phyloP scores from a whole-genome alignment of 768 basidiomycete species.

The Kwoniella newhampshirensis region DNA sequence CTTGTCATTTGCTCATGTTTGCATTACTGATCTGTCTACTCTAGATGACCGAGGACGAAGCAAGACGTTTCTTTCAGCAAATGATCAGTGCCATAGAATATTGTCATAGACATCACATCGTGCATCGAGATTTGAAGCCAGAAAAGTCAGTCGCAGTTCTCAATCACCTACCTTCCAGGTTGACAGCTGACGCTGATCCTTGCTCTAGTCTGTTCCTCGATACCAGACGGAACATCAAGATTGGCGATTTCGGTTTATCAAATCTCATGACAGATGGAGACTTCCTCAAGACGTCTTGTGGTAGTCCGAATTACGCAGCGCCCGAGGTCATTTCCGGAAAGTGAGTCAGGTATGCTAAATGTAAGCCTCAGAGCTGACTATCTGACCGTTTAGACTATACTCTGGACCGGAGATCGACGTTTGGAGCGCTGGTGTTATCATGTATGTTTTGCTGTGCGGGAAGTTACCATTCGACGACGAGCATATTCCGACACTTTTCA shows the following conservation, averaged over 20 bases:
- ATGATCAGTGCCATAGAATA: conserved; percentile 97
- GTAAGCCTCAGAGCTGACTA: neutral
- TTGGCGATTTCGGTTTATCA: conserved; percentile 96
- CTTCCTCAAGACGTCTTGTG: conserved; percentile 95
- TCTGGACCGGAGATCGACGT: conserved; percentile 98
- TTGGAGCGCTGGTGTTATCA: conserved; percentile 98
- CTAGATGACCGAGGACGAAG: conserved; percentile 80
- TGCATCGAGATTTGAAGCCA: conserved; percentile 96
- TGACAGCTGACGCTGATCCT: neutral
- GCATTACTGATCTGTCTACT: neutral
- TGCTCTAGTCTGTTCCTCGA: conserved; percentile 52
- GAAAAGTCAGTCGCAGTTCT: conserved; percentile 78
- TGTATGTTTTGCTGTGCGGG: conserved; percentile 96
- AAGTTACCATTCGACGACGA: conserved; percentile 96
- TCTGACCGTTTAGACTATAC: conserved; percentile 61
- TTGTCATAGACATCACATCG: conserved; percentile 93
- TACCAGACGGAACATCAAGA: conserved; percentile 68
- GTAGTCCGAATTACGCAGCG: conserved; percentile 97
- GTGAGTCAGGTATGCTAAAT: conserved; percentile 37
- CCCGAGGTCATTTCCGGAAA: conserved; percentile 96
- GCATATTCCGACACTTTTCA: conserved; percentile 85
- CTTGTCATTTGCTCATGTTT: neutral
- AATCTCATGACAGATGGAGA: conserved; percentile 96
- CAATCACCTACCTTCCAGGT: conserved; percentile 63
- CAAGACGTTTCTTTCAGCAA: conserved; percentile 95